Evolutionary conservation across 768 basidiomycete genomes (phyloP).

Genomic region (Panaeolus papilionaceus): DNA sequence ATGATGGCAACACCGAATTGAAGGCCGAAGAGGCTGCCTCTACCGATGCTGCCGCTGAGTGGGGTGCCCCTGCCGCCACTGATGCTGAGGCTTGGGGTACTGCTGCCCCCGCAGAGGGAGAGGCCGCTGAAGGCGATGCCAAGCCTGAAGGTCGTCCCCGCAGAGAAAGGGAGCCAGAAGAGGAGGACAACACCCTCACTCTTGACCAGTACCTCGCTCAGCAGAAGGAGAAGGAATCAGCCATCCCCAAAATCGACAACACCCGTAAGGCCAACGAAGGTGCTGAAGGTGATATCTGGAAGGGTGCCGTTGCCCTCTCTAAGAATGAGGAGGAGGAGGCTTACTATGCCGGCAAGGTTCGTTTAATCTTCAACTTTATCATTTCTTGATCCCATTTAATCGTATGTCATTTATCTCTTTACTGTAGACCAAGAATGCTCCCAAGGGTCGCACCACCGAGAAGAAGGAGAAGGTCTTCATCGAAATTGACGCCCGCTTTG

Average conservation of each 20-base stretch:
- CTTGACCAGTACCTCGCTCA: constrained; percentile 93
- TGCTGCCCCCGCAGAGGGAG: constrained; percentile 34
- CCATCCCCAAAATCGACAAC: constrained; percentile 80
- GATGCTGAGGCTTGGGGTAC: constrained; percentile 49
- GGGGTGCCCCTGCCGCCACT: constrained; percentile 40
- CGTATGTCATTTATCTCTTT: constrained; percentile 15
- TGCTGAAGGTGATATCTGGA: constrained; percentile 70
- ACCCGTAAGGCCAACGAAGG: constrained; percentile 85
- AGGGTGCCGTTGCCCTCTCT: constrained; percentile 68
- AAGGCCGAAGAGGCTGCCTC: constrained; percentile 80
- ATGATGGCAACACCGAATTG: constrained; percentile 85
- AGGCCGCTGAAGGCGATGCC: constrained; percentile 48
- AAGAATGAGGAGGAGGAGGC: constrained; percentile 76
- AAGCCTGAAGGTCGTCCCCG: constrained; percentile 45
- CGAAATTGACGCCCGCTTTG: constrained; percentile 91
- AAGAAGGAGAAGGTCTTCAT: constrained; percentile 92
- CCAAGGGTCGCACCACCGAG: constrained; percentile 71
- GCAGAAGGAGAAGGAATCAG: constrained; percentile 66
- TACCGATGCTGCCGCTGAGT: constrained; percentile 71
- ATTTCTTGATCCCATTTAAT: constrained; percentile 14
- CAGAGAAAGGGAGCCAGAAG: constrained; percentile 72
- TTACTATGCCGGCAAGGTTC: constrained; percentile 93
- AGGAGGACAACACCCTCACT: constrained; percentile 93
- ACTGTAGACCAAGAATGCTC: constrained; percentile 63
- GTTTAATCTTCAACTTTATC: constrained; percentile 22